A percentile compares a stretch with the other conserved stretches of the same genome.
Evolutionary conservation across 139 green algal species (phyloP).

Genomic region (Volvox africanus): DNA sequence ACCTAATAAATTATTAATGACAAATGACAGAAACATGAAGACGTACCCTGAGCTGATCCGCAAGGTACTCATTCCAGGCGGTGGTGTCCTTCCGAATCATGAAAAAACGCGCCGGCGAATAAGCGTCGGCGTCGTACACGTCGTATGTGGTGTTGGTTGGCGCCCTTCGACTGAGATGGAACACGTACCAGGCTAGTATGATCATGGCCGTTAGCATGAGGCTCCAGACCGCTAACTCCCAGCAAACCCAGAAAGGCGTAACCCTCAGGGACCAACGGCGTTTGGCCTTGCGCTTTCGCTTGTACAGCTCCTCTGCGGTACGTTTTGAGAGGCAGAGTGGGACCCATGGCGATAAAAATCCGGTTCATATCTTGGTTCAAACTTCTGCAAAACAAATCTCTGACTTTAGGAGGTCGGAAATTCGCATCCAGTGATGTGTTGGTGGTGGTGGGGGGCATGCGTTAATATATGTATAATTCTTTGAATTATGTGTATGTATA

Average conservation of each 20-base stretch:
- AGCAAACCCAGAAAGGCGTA: conserved; percentile 50
- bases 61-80: conserved; percentile 41
- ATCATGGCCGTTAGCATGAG: conserved; percentile 46
- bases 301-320: conserved; percentile 26
- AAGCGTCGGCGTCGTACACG: conserved; percentile 54
- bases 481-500: no score
- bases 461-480: no score
- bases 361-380: no score
- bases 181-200: conserved; percentile 51
- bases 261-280: conserved; percentile 14
- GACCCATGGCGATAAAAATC: no score
- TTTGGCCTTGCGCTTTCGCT: conserved; percentile 57
- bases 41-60: conserved; percentile 22
- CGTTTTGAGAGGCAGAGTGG: no score
- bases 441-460: no score
- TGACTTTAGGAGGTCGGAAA: no score
- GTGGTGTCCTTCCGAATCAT: conserved; percentile 34
- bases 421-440: no score
- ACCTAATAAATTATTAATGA: no score
- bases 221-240: conserved; percentile 28
- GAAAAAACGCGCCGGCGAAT: conserved; percentile 44
- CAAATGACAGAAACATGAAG: no score
- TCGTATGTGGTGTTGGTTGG: conserved; percentile 47
- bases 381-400: no score
- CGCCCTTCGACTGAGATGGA: conserved; percentile 38